Conservation (phyloP, 192 early-diverging fungal genomes). For the Podochytrium sp. region DNA sequence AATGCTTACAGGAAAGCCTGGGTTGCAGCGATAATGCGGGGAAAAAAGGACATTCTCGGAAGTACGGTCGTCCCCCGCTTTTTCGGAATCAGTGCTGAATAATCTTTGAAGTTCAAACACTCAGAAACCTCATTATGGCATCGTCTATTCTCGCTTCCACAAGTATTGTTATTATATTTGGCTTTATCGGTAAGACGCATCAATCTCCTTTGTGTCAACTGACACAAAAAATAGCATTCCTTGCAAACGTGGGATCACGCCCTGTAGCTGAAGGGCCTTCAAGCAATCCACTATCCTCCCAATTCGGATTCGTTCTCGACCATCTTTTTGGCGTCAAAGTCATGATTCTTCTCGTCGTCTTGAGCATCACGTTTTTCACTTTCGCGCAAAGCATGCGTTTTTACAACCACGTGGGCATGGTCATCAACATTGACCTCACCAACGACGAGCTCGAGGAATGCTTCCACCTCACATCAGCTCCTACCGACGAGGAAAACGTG, state of each 20-base stretch:
- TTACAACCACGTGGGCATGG: constrained; percentile 48
- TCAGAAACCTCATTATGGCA: constrained; percentile 50
- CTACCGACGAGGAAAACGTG: background rate
- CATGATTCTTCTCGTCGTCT: constrained; percentile 14
- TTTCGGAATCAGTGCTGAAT: background rate
- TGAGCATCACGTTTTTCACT: constrained; percentile 39
- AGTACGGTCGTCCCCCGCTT: background rate
- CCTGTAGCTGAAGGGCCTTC: background rate
- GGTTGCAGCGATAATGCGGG: constrained; percentile 46
- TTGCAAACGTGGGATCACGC: constrained; percentile 32
- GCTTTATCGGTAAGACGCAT: constrained; percentile 15
- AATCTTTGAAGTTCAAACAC: constrained; percentile 35
- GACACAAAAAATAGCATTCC: too few relatives aligned
- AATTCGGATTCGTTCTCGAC: constrained; percentile 27
- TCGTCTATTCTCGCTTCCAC: constrained; percentile 47
- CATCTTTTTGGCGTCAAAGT: constrained; percentile 29
- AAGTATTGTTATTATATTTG: constrained; percentile 34
- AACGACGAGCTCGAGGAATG: constrained; percentile 19
- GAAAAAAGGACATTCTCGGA: constrained; percentile 45
- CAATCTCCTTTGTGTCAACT: too few relatives aligned
- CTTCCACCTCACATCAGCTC: background rate
- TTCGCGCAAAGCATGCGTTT: constrained; percentile 48
- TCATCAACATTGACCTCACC: constrained; percentile 38
- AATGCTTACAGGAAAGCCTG: constrained; percentile 29
- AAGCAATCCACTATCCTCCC: constrained; percentile 13